A percentile compares a stretch with the other conserved stretches of the same genome.
Evolutionary conservation across 1,139 yeast species (phyloP).

Genomic region (Suhomyces bribrorum): DNA sequence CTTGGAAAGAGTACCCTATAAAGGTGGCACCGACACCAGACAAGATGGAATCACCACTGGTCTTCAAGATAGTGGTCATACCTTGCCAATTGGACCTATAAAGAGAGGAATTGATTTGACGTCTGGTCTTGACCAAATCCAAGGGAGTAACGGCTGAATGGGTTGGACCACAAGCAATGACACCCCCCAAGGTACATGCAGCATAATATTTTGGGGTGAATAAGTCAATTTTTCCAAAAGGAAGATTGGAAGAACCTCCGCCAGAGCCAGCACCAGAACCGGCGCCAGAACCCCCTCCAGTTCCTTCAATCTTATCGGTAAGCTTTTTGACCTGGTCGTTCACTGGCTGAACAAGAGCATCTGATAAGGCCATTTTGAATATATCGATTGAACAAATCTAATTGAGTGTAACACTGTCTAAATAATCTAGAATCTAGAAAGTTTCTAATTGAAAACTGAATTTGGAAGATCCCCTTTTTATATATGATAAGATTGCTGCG

Average conservation of each 20-base stretch:
- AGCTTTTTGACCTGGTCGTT: constrained; percentile 28
- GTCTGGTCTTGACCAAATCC: constrained; percentile 88
- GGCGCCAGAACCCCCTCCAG: constrained; percentile 17
- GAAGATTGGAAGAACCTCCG: constrained; percentile 12
- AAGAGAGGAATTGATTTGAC: constrained; percentile 75
- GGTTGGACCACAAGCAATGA: constrained; percentile 93
- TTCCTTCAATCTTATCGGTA: constrained; percentile 17
- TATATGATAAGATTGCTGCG: neutral
- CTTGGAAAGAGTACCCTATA: constrained; percentile 89
- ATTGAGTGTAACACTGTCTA: too few relatives aligned
- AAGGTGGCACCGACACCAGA: constrained; percentile 91
- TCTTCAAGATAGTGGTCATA: constrained; percentile 68
- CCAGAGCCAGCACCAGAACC: constrained; percentile 8
- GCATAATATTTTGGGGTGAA: constrained; percentile 73
- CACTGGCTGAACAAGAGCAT: constrained; percentile 35
- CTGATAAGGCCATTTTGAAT: constrained; percentile 22
- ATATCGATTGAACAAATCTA: neutral
- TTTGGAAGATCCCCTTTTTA: neutral
- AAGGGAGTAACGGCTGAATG: constrained; percentile 91
- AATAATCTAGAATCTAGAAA: neutral
- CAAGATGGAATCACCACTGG: constrained; percentile 77
- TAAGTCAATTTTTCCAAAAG: constrained; percentile 43
- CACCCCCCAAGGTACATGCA: constrained; percentile 88
- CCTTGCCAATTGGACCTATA: constrained; percentile 79
- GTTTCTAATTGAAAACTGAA: neutral